These are phyloP conservation scores for Metarhizium rileyi DNA, from an alignment of 2,329 filamentous ascomycete species.

Conservation along the genomic window DNA sequence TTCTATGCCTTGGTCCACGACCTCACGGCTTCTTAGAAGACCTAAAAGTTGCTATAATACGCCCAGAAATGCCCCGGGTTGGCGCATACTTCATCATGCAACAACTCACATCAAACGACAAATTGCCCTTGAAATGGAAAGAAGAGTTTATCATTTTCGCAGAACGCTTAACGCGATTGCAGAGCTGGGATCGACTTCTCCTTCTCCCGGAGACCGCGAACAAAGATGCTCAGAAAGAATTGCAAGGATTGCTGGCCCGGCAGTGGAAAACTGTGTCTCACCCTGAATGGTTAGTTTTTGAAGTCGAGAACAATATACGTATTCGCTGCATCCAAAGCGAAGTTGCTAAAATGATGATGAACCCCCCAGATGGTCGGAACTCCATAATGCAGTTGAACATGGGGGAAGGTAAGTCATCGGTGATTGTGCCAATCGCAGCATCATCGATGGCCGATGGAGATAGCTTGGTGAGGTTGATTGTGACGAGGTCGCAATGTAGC, in stretches of 20 bases:
- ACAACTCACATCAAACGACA: background rate
- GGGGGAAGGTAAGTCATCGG: slow-evolving; percentile 58
- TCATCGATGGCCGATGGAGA: slow-evolving; percentile 37
- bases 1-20: background rate
- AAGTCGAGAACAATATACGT: slow-evolving; percentile 50
- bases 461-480: slow-evolving; percentile 42
- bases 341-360: slow-evolving; percentile 46
- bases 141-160: slow-evolving; percentile 25
- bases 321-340: slow-evolving; percentile 48
- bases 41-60: background rate
- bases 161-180: slow-evolving; percentile 24
- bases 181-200: slow-evolving; percentile 30
- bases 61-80: background rate
- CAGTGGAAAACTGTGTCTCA: slow-evolving; percentile 39
- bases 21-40: background rate
- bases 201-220: slow-evolving; percentile 7
- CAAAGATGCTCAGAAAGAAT: slow-evolving; percentile 26
- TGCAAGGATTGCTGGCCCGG: slow-evolving; percentile 18
- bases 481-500: background rate
- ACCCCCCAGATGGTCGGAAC: slow-evolving; percentile 28
- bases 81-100: background rate
- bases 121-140: slow-evolving; percentile 19
- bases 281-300: slow-evolving; percentile 52
- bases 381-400: slow-evolving; percentile 56
- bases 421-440: slow-evolving; percentile 55